phyloP scores from a whole-genome alignment of 805 yeast genomes.

The Debaryomyces prosopidis region DNA sequence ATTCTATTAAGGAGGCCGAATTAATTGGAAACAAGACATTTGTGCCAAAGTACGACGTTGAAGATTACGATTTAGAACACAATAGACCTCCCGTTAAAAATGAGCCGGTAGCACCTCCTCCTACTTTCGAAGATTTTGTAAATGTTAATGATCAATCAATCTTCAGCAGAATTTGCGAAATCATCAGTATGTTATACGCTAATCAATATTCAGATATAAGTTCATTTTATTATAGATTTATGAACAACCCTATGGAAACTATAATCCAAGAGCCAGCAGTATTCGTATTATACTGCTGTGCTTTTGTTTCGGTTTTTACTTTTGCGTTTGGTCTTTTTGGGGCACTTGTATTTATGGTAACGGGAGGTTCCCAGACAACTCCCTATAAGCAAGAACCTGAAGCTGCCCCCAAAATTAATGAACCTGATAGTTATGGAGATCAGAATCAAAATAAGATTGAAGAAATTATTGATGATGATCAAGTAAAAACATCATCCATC shows the following conservation, averaged over 20 bases:
- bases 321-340: slow-evolving; percentile 45
- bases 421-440: neutral
- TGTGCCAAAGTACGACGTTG: slow-evolving; percentile 52
- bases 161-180: slow-evolving; percentile 2
- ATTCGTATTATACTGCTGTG: slow-evolving; percentile 47
- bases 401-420: neutral
- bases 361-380: slow-evolving; percentile 9
- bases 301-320: slow-evolving; percentile 41
- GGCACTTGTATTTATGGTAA: slow-evolving; percentile 27
- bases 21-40: slow-evolving; percentile 76
- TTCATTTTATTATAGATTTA: slow-evolving; percentile 38
- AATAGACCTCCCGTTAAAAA: slow-evolving; percentile 42
- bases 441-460: neutral
- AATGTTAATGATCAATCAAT: slow-evolving; percentile 15
- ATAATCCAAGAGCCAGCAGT: slow-evolving; percentile 49
- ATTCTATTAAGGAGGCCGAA: slow-evolving; percentile 83
- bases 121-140: slow-evolving; percentile 36
- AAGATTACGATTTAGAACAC: slow-evolving; percentile 42
- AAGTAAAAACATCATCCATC: neutral
- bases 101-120: slow-evolving; percentile 48
- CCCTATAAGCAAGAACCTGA: neutral
- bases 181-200: slow-evolving; percentile 17
- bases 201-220: slow-evolving; percentile 25
- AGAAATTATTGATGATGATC: neutral
- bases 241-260: slow-evolving; percentile 45